These are phyloP conservation scores for Globisporangium canariense DNA, from an alignment of 352 stramenopile genomes.

Conservation along the genomic window DNA sequence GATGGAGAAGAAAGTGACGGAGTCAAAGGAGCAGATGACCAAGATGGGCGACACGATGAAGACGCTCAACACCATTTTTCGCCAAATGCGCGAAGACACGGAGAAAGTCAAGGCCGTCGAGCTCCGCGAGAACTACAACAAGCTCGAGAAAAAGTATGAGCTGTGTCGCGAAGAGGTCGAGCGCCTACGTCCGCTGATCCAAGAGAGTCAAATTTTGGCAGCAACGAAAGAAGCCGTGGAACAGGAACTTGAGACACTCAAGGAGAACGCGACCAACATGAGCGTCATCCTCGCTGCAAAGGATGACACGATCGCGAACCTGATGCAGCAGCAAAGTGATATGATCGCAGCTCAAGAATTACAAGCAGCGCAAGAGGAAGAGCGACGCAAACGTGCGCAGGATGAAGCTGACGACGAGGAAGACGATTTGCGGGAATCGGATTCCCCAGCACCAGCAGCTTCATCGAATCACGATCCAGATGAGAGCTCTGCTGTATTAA, in stretches of 20 bases:
- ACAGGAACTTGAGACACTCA: constrained; percentile 29
- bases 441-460: not conserved
- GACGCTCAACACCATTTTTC: constrained; percentile 91
- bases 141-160: constrained; percentile 72
- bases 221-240: constrained; percentile 31
- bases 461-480: not conserved
- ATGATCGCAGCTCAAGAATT: constrained; percentile 66
- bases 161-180: constrained; percentile 56
- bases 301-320: constrained; percentile 54
- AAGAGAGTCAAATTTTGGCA: constrained; percentile 46
- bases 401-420: constrained; percentile 43
- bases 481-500: not conserved
- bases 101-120: constrained; percentile 89
- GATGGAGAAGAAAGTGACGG: constrained; percentile 63
- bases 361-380: constrained; percentile 44
- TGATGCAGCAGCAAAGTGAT: constrained; percentile 79
- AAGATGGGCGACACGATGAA: constrained; percentile 93
- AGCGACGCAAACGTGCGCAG: constrained; percentile 33
- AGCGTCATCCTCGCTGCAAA: constrained; percentile 45
- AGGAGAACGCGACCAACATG: constrained; percentile 41
- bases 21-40: constrained; percentile 78
- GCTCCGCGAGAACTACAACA: constrained; percentile 72
- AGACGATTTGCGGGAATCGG: not conserved
- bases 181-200: constrained; percentile 47
- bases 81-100: constrained; percentile 90